Base-by-base conservation (phyloP, 73 alveolate genomes). In the Breviolum minutum region DNA sequence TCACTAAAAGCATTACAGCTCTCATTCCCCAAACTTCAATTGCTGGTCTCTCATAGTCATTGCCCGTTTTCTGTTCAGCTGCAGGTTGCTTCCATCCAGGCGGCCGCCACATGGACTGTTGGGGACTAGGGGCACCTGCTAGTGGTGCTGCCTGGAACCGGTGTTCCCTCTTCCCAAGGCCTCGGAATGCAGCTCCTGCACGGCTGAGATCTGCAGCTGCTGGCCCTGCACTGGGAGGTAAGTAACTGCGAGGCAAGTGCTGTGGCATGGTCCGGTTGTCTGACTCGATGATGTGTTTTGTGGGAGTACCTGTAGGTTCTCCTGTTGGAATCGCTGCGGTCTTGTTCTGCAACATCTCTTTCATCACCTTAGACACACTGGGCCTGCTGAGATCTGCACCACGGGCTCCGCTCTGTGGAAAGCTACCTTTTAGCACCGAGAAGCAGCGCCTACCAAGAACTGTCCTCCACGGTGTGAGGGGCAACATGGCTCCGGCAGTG, bases 21-120 rank as follows among this genome's bases (percentile, higher is more conserved):
- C 98, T 84, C 80, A 92, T 81, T 8, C 98, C 98, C 98, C 98
- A 92, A 48, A 92, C 98, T 68, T 92, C 98, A 17, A 92, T 26
- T 19, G 89, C 80, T 8, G 98, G 98, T n/a, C 98, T 80, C 98
- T 74, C 90, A 60, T 92, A 73, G 27, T 71, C 80, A 63, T 62
- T 63, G 26, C 79, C 94, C 68, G 14, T 30, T 48, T 12, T 14
- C 48, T 92, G 69, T 24, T 30, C 48, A 40, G 54, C 54, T 40
- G 73, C n/a, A 19, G 87, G 87, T 29, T 92, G 80, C 88, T 92
- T 92, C 98, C 98, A 92, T 17, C 98, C 98, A 20, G 98, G 98
- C 9, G 98, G 98, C 30, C 98, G 63, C 98, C 98, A 92, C 9
- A n/a, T 17, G 68, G 88, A 80, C 88, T 80, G 86, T 62, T 77